These are phyloP conservation scores for Capronia coronata DNA, from an alignment of 2,329 filamentous ascomycete genomes.

Conservation along the genomic window DNA sequence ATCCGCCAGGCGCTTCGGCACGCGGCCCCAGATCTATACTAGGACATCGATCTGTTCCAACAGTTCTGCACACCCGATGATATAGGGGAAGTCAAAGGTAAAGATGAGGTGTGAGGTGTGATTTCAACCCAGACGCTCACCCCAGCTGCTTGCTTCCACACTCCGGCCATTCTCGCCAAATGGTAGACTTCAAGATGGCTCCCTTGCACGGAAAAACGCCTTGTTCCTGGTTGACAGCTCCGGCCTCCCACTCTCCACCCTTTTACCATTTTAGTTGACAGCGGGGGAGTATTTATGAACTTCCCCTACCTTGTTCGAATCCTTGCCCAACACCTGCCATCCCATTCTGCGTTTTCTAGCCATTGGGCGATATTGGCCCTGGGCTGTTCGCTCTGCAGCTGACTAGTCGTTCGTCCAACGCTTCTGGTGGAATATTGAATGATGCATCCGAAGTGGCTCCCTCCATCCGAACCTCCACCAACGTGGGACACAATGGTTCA, in stretches of 20 bases:
- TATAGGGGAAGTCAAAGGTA: background rate
- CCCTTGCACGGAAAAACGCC: background rate
- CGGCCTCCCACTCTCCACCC: background rate
- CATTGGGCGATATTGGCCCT: background rate
- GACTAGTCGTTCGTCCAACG: background rate
- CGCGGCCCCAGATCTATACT: background rate
- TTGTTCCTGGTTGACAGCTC: background rate
- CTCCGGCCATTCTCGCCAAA: background rate
- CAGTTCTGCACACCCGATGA: no score
- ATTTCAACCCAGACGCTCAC: background rate
- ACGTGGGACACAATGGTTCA: background rate
- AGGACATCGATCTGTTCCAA: background rate
- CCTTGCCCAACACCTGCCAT: background rate
- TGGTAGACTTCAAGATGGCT: background rate
- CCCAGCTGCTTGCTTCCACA: background rate
- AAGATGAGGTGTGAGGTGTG: no score
- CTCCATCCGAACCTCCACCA: background rate
- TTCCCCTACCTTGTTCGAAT: background rate
- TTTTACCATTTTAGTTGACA: background rate
- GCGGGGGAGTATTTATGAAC: background rate
- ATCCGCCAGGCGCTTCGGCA: background rate
- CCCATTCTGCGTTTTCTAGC: background rate
- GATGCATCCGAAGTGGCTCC: constrained; percentile 2
- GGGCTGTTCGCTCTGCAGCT: background rate
- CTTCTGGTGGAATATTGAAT: background rate